phyloP scores from a whole-genome alignment of 345 rosid species.

The Pistacia atlantica region DNA sequence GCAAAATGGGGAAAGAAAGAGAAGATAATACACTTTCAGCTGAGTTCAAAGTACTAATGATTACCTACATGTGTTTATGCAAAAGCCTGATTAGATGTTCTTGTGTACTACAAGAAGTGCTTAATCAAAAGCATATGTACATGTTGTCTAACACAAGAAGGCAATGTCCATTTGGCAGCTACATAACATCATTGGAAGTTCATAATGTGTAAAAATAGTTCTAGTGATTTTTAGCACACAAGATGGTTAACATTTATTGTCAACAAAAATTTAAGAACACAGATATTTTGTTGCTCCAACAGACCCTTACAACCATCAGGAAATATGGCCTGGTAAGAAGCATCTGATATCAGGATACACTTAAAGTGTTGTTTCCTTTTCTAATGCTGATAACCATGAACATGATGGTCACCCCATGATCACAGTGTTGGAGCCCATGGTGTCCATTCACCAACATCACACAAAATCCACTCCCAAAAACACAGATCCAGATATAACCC shows the following conservation, averaged over 20 bases:
- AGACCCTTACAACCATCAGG: not conserved
- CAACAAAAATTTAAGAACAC: not conserved
- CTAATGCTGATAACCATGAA: too few relatives aligned
- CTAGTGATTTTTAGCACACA: not conserved
- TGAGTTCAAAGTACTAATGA: constrained; percentile 5
- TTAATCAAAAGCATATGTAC: constrained; percentile 4
- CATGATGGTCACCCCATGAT: too few relatives aligned
- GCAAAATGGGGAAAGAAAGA: constrained; percentile 30
- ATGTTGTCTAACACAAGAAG: not conserved
- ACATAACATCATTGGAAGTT: not conserved
- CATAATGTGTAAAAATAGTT: not conserved
- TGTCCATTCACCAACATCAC: too few relatives aligned
- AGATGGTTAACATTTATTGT: not conserved
- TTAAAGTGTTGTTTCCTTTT: too few relatives aligned
- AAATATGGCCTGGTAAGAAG: too few relatives aligned
- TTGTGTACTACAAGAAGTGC: not conserved
- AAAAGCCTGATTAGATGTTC: not conserved
- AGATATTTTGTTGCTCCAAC: not conserved
- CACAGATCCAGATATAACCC: too few relatives aligned
- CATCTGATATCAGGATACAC: too few relatives aligned
- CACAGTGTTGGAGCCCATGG: too few relatives aligned
- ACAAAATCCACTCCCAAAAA: too few relatives aligned
- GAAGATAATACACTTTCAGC: not conserved
- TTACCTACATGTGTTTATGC: not conserved
- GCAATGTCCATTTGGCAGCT: not conserved